Base-by-base conservation (phyloP, 1,284 basidiomycete species). In the Vanrija pseudolonga region DNA sequence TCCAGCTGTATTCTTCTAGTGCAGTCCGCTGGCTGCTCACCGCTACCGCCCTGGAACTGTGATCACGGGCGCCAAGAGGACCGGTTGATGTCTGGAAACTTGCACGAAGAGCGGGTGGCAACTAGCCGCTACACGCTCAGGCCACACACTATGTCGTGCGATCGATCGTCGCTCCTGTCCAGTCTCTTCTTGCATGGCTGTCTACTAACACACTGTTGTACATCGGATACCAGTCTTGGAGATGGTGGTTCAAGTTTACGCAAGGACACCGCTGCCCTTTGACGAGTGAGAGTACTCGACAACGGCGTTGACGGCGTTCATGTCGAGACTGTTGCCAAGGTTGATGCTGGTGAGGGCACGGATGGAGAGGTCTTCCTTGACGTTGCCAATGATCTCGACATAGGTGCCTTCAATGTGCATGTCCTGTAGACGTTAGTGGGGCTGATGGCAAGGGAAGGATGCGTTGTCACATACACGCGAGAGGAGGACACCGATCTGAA, bases 311-410 rank as follows among this genome's bases (percentile, higher is more conserved):
- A 73, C 69, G 14, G 68, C 67, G 53, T 69, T 72, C 67, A 72
- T 68, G 55, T 73, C 71, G 6, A 93, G 76, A 19, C 83, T 79
- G 22, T 78, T 66, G 3, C 88, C 87, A 59, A 90, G 68, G 66
- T 83, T 81, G 54, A 87, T 80, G 57, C 80, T 81, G 0, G 79
- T 80, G 63, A 85, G 67, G 68, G 86, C 82, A 63, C 83, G 85
- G 55, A 94, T 74, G 0, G 80, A 83, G 19, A 83, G 79, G 37
- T 82, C 78, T 53, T 85, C 81, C 28, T 79, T 57, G 8, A 87
- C 88, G 6, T 73, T 81, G 8, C 89, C 90, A 42, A 94, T 81
- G 50, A 93, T 77, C 73, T 94, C 90, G 44, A 89, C 78, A 57
- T 79, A 91, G 7, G 80, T 76, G 45, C 83, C 83, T 0, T 74